phyloP scores from a whole-genome alignment of 73 alveolate species.

The Tetrahymena malaccensis region DNA sequence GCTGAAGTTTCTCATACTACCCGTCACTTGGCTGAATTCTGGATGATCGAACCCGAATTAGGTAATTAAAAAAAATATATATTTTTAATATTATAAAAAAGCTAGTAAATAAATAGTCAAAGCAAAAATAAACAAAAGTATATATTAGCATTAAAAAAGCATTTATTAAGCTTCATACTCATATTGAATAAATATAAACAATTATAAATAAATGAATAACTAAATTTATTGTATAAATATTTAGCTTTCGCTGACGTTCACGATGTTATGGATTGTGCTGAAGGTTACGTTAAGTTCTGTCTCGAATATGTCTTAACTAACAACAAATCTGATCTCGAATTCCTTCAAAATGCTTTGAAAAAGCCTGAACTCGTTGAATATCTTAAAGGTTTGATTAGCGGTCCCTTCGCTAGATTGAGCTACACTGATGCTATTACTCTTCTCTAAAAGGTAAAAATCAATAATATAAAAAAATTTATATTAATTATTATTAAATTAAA shows the following conservation, averaged over 20 bases:
- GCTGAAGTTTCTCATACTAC: conserved; percentile 99
- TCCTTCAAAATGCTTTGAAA: conserved; percentile 6
- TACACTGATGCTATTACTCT: conserved; percentile 18
- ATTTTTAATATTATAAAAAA: neutral
- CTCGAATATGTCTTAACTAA: conserved; percentile 83
- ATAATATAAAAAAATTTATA: neutral
- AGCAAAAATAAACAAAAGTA: neutral
- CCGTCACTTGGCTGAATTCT: conserved; percentile 95
- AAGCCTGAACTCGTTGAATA: conserved; percentile 27
- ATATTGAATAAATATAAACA: too few relatives aligned
- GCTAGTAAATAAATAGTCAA: neutral
- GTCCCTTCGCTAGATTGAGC: conserved; percentile 18
- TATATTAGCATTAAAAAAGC: neutral
- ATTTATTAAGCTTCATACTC: neutral
- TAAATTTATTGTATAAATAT: neutral
- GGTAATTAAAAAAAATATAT: neutral
- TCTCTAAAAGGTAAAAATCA: neutral
- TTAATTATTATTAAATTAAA: neutral
- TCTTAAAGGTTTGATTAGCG: conserved; percentile 15
- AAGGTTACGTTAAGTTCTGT: conserved; percentile 93
- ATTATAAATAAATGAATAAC: neutral
- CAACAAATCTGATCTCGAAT: conserved; percentile 84
- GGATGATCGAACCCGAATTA: conserved; percentile 99
- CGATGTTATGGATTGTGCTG: conserved; percentile 96
- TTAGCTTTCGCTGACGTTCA: conserved; percentile 85